Evolutionary conservation across 2,329 filamentous ascomycete genomes (phyloP).

Genomic region (Penicillium italicum): DNA sequence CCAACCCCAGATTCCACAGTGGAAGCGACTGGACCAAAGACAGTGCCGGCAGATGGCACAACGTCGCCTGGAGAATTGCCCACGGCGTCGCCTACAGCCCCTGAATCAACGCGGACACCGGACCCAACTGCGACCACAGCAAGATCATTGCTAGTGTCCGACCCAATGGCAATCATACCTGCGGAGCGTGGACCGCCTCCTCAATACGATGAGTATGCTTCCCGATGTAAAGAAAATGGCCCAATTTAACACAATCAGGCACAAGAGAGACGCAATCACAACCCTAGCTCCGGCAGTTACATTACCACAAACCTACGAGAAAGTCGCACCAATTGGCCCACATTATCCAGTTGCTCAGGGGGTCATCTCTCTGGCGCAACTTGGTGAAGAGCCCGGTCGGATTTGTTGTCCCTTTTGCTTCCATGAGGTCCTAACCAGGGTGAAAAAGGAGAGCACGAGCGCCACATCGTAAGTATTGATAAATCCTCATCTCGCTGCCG

Average conservation of each 20-base stretch:
- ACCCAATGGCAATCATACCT: neutral
- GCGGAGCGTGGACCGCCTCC: neutral
- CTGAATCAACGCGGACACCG: neutral
- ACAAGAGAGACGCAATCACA: neutral
- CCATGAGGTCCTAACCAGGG: constrained; percentile 9
- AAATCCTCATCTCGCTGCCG: neutral
- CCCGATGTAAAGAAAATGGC: neutral
- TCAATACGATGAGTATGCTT: constrained; percentile 1
- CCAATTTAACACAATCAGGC: neutral
- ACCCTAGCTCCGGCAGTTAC: neutral
- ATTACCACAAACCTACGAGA: neutral
- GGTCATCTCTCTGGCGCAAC: neutral
- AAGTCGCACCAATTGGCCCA: neutral
- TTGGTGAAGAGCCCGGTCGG: constrained; percentile 9
- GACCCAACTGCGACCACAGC: neutral
- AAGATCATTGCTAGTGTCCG: neutral
- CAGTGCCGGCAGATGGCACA: neutral
- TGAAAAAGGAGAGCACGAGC: constrained; percentile 14
- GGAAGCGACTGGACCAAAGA: neutral
- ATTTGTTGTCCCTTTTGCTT: constrained; percentile 16
- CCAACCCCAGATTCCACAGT: neutral
- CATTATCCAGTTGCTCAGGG: neutral
- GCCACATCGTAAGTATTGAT: constrained; percentile 10
- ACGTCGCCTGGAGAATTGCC: neutral
- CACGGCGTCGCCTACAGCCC: no score